Base-by-base conservation (phyloP, 2,329 filamentous ascomycete species). In the Dendryphion nanum region DNA sequence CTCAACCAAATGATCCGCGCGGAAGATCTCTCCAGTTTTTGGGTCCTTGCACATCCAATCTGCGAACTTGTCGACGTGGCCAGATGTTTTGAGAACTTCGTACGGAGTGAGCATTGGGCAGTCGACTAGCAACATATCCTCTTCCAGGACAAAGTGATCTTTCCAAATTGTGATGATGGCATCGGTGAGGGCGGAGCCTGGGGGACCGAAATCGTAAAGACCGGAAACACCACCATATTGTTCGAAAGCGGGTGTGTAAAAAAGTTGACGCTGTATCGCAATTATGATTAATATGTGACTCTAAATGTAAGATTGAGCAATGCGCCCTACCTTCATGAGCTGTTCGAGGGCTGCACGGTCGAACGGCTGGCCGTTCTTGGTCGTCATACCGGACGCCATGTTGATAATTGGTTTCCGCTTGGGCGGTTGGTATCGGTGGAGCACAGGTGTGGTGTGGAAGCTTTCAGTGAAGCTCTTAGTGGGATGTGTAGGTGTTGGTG, bases 11-110 rank as follows among this genome's bases (percentile, higher is more conserved):
- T 98, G 93, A 64, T 98, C 93, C 41, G 93, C 89, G 54, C 93
- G 83, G 65, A 98, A 82, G 61, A 96, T 95, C 68, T 98, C 93
- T 64, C 93, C 93, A 58, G 85, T 95, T 78, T 95, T 94, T 47
- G 91, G 89, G 68, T 98, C 93, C 71, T 95, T 95, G 82, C 88
- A 95, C 90, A 97, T 96, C 88, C 87, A 97, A 68, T 97, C 91
- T 69, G 89, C 86, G 62, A 97, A 97, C 70, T 95, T 95, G 69
- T 96, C 91, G 50, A 97, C 93, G 72, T 98, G 93, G 48, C 93
- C 93, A 66, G 68, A 72, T 3, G 91, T 95, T 78, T 97, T 95
- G 61, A 98, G 80, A 24, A 98, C 88, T 33, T 93, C 86, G 59
- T 93, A 82, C 21, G 93, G 93, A 28, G 93, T 98, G 61, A 98